A percentile compares a stretch with the other conserved stretches of the same genome.
Conservation (phyloP, 108 stramenopile species). For the Poteriospumella lacustris region DNA sequence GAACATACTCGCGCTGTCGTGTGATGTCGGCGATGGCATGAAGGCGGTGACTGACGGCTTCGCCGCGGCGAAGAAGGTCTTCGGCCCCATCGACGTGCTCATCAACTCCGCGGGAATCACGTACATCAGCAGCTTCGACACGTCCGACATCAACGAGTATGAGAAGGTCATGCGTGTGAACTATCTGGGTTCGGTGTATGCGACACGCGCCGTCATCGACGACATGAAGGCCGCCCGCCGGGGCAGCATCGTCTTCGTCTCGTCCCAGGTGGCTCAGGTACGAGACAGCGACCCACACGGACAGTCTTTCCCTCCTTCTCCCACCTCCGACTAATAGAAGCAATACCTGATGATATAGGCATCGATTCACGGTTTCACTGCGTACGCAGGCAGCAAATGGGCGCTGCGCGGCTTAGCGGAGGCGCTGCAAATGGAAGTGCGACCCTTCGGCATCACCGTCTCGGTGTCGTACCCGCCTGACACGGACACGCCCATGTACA, state of each 20-base stretch:
- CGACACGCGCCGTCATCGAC: constrained; percentile 68
- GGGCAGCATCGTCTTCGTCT: constrained; percentile 34
- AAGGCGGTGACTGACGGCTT: not conserved
- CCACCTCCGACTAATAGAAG: too few relatives aligned
- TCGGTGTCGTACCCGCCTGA: constrained; percentile 85
- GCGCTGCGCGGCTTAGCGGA: constrained; percentile 47
- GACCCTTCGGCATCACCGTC: constrained; percentile 48
- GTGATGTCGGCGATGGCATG: not conserved
- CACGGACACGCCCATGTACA: constrained; percentile 92
- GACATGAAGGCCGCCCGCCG: constrained; percentile 50
- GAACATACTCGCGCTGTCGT: not conserved
- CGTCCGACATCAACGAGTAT: constrained; percentile 55
- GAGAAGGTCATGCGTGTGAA: constrained; percentile 60
- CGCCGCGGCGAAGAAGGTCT: not conserved
- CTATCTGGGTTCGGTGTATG: constrained; percentile 67
- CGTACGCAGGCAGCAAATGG: constrained; percentile 44
- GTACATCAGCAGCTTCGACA: constrained; percentile 56
- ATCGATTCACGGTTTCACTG: constrained; percentile 38
- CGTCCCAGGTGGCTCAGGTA: constrained; percentile 38
- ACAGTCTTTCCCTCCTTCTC: too few relatives aligned
- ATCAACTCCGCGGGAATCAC: constrained; percentile 73
- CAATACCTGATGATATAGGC: too few relatives aligned
- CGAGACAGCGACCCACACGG: too few relatives aligned
- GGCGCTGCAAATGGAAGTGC: constrained; percentile 46
- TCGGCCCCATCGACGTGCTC: constrained; percentile 49